phyloP scores from a whole-genome alignment of 1,139 yeast genomes.

The Protomyces gravidus region DNA sequence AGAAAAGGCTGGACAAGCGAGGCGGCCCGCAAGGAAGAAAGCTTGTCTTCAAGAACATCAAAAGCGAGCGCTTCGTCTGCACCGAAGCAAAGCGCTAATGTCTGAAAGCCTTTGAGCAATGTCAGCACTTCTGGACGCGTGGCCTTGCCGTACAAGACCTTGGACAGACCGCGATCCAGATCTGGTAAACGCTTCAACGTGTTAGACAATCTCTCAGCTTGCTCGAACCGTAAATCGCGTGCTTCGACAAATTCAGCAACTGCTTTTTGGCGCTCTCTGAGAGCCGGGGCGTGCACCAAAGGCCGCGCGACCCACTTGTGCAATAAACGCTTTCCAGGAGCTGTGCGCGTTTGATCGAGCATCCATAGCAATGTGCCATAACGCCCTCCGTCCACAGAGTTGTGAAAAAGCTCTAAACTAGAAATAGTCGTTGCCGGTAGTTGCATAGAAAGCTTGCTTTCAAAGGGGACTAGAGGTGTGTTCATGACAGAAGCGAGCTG shows the following conservation, averaged over 20 bases:
- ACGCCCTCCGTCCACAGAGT: slow-evolving; percentile 53
- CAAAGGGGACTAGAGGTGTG: slow-evolving; percentile 53
- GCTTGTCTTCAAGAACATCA: slow-evolving; percentile 34
- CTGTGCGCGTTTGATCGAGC: slow-evolving; percentile 72
- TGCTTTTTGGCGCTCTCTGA: slow-evolving; percentile 60
- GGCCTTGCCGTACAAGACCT: slow-evolving; percentile 62
- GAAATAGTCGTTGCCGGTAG: slow-evolving; percentile 64
- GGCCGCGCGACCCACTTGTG: slow-evolving; percentile 75
- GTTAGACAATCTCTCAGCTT: slow-evolving; percentile 51
- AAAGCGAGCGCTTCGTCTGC: slow-evolving; percentile 37
- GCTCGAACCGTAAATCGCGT: slow-evolving; percentile 34
- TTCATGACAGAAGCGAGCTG: slow-evolving; percentile 53
- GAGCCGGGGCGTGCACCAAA: slow-evolving; percentile 50
- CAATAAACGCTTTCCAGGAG: slow-evolving; percentile 65
- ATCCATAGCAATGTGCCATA: slow-evolving; percentile 75
- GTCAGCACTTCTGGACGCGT: slow-evolving; percentile 62
- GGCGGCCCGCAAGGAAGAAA: slow-evolving; percentile 35
- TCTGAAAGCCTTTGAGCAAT: slow-evolving; percentile 47
- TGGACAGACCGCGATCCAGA: slow-evolving; percentile 61
- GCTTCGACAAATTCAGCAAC: slow-evolving; percentile 53
- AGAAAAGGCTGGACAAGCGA: slow-evolving; percentile 43
- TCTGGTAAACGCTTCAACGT: slow-evolving; percentile 55
- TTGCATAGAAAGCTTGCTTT: slow-evolving; percentile 55
- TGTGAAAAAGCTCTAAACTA: slow-evolving; percentile 68
- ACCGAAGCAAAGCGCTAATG: slow-evolving; percentile 35